These are phyloP conservation scores for Leishmania martiniquensis DNA, from an alignment of 208 protist genomes.

Conservation along the genomic window DNA sequence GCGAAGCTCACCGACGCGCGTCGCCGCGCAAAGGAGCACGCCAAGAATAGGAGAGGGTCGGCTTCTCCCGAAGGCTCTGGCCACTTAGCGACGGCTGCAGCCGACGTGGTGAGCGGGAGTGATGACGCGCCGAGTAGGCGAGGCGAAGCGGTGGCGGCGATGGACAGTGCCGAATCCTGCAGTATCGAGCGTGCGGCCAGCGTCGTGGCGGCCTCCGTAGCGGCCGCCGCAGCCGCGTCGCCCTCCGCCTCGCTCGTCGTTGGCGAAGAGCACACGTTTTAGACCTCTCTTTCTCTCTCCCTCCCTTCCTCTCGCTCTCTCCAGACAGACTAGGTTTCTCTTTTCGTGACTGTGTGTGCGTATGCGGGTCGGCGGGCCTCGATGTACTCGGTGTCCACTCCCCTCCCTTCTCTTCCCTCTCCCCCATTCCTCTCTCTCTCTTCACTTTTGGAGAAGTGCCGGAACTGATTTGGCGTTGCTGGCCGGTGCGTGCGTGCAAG, in stretches of 20 bases:
- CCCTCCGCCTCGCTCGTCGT: constrained; percentile 7
- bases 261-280: constrained; percentile 34
- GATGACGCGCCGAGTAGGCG: not conserved
- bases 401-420: not conserved
- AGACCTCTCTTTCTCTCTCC: constrained; percentile 6
- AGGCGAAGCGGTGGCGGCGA: not conserved
- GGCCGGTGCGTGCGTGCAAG: too few relatives aligned
- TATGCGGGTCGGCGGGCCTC: not conserved
- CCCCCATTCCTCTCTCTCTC: not conserved
- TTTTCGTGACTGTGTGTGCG: too few relatives aligned
- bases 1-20: constrained; percentile 60
- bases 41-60: not conserved
- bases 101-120: not conserved
- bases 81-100: not conserved
- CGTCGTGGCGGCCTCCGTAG: constrained; percentile 14
- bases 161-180: not conserved
- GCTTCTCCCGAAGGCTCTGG: not conserved
- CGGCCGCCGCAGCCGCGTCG: constrained; percentile 19
- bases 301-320: too few relatives aligned
- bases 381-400: not conserved
- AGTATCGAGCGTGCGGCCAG: not conserved
- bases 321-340: too few relatives aligned
- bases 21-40: constrained; percentile 33
- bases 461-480: too few relatives aligned
- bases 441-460: too few relatives aligned